Conservation (phyloP, 2,329 filamentous ascomycete species). For the Atkinsonella texensis region DNA sequence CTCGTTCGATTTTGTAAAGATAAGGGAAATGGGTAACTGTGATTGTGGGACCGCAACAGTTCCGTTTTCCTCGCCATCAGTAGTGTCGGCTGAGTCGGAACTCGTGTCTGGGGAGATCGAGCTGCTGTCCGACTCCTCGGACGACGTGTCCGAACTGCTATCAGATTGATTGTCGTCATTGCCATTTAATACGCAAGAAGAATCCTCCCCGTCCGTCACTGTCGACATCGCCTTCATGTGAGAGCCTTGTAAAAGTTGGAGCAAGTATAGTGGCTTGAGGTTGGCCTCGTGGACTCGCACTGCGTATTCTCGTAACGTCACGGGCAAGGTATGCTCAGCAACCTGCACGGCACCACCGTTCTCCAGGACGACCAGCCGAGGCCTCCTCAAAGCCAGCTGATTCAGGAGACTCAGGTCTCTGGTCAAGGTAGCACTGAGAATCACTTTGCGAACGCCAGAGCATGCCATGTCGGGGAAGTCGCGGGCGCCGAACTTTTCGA, state of each 20-base stretch:
- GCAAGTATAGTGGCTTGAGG: slow-evolving; percentile 73
- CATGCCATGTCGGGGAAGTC: slow-evolving; percentile 41
- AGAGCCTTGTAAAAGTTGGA: slow-evolving; percentile 56
- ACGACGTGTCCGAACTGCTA: not conserved
- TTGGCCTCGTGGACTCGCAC: slow-evolving; percentile 57
- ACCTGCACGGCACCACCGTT: slow-evolving; percentile 35
- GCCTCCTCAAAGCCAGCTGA: slow-evolving; percentile 58
- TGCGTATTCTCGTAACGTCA: slow-evolving; percentile 49
- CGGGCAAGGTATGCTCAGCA: slow-evolving; percentile 45
- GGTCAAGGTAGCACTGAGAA: slow-evolving; percentile 89
- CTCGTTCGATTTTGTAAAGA: slow-evolving; percentile 89
- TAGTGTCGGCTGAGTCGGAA: slow-evolving; percentile 17
- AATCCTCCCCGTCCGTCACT: slow-evolving; percentile 4
- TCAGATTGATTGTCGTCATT: not conserved
- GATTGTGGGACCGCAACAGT: slow-evolving; percentile 6
- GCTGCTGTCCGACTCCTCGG: slow-evolving; percentile 17
- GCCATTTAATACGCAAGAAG: not conserved
- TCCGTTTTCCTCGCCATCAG: not conserved
- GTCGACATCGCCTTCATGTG: slow-evolving; percentile 25
- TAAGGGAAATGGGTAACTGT: slow-evolving; percentile 42
- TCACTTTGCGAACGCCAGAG: slow-evolving; percentile 59
- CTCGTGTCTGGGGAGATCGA: slow-evolving; percentile 22
- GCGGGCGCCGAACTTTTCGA: slow-evolving; percentile 34
- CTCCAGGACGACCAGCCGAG: slow-evolving; percentile 66
- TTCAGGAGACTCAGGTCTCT: slow-evolving; percentile 70